A percentile compares a stretch with the other conserved stretches of the same genome.
Evolutionary conservation across 106 monocot genomes (phyloP).

Genomic region (Gastrodia elata): DNA sequence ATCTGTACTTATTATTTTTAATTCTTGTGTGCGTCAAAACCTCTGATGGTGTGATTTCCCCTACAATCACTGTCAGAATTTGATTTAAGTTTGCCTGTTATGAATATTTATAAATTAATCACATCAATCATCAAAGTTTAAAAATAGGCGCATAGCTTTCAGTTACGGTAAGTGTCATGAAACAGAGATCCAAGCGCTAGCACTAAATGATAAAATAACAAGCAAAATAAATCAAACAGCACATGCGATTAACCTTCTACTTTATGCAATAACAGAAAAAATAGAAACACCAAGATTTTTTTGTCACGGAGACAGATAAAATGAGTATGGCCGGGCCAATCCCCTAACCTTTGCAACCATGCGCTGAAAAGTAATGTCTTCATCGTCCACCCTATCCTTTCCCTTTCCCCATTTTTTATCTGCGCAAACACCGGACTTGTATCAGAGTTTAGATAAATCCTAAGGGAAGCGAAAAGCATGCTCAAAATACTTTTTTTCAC

Average conservation of each 20-base stretch:
- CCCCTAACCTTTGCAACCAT: slow-evolving; percentile 33
- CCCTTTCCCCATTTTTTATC: slow-evolving; percentile 27
- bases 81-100: no score
- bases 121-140: neutral
- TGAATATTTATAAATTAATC: neutral
- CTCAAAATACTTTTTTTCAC: neutral
- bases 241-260: neutral
- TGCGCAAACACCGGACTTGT: neutral
- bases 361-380: slow-evolving; percentile 25
- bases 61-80: no score
- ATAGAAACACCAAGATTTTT: neutral
- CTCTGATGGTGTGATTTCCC: no score
- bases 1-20: no score
- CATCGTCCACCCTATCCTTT: slow-evolving; percentile 25
- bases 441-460: neutral
- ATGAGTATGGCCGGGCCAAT: slow-evolving; percentile 11
- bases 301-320: neutral
- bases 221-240: neutral
- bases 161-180: neutral
- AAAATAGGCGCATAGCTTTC: neutral
- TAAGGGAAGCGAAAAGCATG: neutral
- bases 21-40: no score
- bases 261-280: neutral
- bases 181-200: neutral
- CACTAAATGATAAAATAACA: neutral